Base-by-base conservation (phyloP, 2,329 filamentous ascomycete species). In the Orbilia ellipsospora region DNA sequence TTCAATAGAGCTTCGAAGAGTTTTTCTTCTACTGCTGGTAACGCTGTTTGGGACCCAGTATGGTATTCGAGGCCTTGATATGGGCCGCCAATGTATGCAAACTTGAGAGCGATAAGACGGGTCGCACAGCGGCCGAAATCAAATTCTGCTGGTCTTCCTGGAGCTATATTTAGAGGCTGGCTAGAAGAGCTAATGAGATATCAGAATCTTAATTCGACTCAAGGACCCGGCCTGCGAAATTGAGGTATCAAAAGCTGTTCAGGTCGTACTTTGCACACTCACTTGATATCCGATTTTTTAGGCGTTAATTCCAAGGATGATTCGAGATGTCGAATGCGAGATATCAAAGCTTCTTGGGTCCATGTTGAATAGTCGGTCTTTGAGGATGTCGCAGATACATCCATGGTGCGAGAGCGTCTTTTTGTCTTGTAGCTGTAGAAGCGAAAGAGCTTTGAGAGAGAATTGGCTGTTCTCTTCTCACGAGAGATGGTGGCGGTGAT, bases 41-140 rank as follows among this genome's bases (percentile, higher is more conserved):
- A 82, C 2, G 88, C 88, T 4, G 89, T 90, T 0, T 82, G 84
- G 74, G 91, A 90, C 78, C 89, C 89, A 73, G 87, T 86, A 80
- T 94, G 90, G 82, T 94, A 92, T 84, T 99, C 95, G 82, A 93
- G 96, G 0, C 95, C 95, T 82, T 95, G 94, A 82, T 98, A 99
- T 66, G 88, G 88, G 81, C 92, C 92, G 55, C 95, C 95, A 42
- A 98, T 84, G 82, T 99, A 99, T 45, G 95, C 94, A 77, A 99
- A 89, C 82, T 97, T 98, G 73, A 99, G 85, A 6, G 94, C 95
- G 77, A 99, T 91, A 75, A 90, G 89, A 55, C 95, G 89, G 0
- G 93, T 96, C 42, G 88, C 87, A 82, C 97, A 97, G 80, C 89
- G 91, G 13, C 89, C 89, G 0, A 92, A 89, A 81, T 98, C 92